These are phyloP conservation scores for Debaryomyces fabryi DNA, from an alignment of 1,139 yeast genomes.

Conservation along the genomic window DNA sequence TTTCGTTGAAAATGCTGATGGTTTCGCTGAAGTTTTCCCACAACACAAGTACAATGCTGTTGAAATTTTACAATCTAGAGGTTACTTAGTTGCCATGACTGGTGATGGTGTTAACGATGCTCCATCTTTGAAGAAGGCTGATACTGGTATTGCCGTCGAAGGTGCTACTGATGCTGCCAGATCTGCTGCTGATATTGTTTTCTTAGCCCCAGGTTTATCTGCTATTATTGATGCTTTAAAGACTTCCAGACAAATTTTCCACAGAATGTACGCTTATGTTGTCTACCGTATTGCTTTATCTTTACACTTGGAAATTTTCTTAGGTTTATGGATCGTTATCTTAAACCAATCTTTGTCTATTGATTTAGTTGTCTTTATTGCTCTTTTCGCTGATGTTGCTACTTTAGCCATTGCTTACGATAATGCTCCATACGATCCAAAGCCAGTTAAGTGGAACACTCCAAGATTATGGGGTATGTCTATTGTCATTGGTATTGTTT, in stretches of 20 bases:
- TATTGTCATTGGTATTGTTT: conserved; percentile 73
- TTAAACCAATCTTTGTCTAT: conserved; percentile 81
- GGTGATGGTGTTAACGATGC: conserved; percentile 99
- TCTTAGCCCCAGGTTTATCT: conserved; percentile 95
- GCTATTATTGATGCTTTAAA: conserved; percentile 92
- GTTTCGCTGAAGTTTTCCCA: conserved; percentile 97
- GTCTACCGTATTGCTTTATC: conserved; percentile 95
- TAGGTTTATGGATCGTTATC: conserved; percentile 94
- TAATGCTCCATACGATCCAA: conserved; percentile 96
- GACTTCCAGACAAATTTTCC: conserved; percentile 96
- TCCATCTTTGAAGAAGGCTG: conserved; percentile 95
- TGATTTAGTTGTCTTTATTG: conserved; percentile 90
- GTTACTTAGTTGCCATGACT: conserved; percentile 97
- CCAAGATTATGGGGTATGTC: conserved; percentile 98
- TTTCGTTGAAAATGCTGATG: conserved; percentile 94
- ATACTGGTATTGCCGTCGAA: conserved; percentile 96
- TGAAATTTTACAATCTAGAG: conserved; percentile 87
- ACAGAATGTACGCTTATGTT: conserved; percentile 96
- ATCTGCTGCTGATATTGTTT: conserved; percentile 95
- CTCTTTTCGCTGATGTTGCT: conserved; percentile 94
- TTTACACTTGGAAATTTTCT: conserved; percentile 87
- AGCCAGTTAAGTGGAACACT: conserved; percentile 98
- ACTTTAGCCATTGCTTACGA: conserved; percentile 94
- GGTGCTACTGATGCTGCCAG: conserved; percentile 97
- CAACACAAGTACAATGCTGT: conserved; percentile 94